phyloP scores from a whole-genome alignment of 2,329 filamentous ascomycete genomes.

The Aspergillus sp. region DNA sequence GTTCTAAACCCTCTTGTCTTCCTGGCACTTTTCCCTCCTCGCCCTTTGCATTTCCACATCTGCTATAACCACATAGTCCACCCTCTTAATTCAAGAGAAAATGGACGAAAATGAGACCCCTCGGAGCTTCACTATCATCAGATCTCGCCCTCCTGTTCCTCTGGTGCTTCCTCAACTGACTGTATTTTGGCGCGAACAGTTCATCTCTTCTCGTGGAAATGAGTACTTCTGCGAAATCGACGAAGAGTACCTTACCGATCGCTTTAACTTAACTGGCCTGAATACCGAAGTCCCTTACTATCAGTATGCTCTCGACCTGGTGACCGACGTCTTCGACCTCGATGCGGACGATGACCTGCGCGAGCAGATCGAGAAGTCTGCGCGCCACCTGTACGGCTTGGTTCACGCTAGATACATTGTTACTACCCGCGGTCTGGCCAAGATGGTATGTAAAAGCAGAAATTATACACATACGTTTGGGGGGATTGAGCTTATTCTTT shows the following conservation, averaged over 20 bases:
- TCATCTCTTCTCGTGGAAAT: slow-evolving; percentile 94
- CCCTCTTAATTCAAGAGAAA: too few relatives aligned
- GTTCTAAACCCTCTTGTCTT: not conserved
- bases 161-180: not conserved
- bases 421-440: slow-evolving; percentile 84
- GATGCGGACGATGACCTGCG: slow-evolving; percentile 98
- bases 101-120: too few relatives aligned
- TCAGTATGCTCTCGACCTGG: slow-evolving; percentile 94
- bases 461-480: too few relatives aligned
- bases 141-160: not conserved
- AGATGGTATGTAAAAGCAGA: slow-evolving; percentile 67
- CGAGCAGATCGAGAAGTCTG: slow-evolving; percentile 96
- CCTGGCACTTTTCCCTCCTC: not conserved
- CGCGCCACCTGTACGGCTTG: slow-evolving; percentile 88
- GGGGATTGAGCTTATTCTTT: too few relatives aligned
- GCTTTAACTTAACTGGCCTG: slow-evolving; percentile 95
- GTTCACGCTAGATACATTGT: slow-evolving; percentile 97
- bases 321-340: slow-evolving; percentile 97
- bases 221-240: slow-evolving; percentile 99
- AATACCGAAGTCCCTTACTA: slow-evolving; percentile 99
- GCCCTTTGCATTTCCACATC: not conserved
- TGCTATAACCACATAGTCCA: not conserved
- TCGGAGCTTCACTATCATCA: too few relatives aligned
- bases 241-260: slow-evolving; percentile 95
- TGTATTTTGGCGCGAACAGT: slow-evolving; percentile 51